phyloP scores from a whole-genome alignment of 441 rosid species.

The Populus trichocarpa region DNA sequence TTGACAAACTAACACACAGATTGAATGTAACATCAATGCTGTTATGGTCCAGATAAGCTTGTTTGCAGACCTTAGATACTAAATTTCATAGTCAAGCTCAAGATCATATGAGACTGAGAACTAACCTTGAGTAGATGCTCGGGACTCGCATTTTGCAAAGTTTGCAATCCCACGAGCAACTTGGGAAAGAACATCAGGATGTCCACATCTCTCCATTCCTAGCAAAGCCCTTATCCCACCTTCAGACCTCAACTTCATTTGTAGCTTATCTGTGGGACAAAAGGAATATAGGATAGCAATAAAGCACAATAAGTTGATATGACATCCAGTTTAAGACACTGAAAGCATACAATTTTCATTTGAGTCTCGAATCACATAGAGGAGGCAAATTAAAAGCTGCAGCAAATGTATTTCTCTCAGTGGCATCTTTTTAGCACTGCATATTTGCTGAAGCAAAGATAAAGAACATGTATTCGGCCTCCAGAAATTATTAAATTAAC shows the following conservation, averaged over 20 bases:
- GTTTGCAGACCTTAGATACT: background rate
- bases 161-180: slow-evolving; percentile 98
- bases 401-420: background rate
- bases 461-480: background rate
- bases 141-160: slow-evolving; percentile 97
- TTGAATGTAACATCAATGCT: background rate
- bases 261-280: slow-evolving; percentile 69
- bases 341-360: background rate
- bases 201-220: slow-evolving; percentile 98
- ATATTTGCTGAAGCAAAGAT: background rate
- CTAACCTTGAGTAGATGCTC: slow-evolving; percentile 76
- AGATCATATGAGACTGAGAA: slow-evolving; percentile 4
- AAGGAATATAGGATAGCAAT: background rate
- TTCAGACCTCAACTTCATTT: slow-evolving; percentile 74
- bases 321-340: background rate
- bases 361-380: background rate
- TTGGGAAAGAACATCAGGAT: slow-evolving; percentile 96
- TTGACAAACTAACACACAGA: background rate
- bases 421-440: background rate
- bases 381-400: background rate
- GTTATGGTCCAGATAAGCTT: background rate
- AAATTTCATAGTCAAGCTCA: background rate
- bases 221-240: slow-evolving; percentile 97
- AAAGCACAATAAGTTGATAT: background rate
- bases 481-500: background rate